Evolutionary conservation across 805 yeast species (phyloP), one percentile per base, ranked within the genome.

Genomic region (Clavispora asparagi): DNA sequence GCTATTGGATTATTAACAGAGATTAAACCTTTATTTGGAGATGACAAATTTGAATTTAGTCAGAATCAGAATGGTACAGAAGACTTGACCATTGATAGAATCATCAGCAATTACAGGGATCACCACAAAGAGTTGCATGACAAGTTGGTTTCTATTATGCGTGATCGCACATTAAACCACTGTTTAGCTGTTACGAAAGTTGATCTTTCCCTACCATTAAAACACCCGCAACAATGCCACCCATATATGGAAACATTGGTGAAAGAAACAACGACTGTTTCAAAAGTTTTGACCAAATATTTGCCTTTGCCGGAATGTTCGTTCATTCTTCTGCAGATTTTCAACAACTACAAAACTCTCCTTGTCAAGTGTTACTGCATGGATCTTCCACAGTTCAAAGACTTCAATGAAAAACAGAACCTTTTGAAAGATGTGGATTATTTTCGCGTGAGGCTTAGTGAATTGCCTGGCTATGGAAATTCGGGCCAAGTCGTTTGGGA

Each of bases 111-210:
- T 28, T 77, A 76, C 57, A 70, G 67, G 39, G 85, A 81, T 46
- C 92, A 85, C 53, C 82, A 82, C 47, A 71, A 68, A 43, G 87
- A 83, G 51, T 71, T 86, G 12, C 78, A 79, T 50, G 67, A 77
- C 38, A 85, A 85, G 58, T 69, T 86, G 39, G 78, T 85, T n/a
- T 73, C 83, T 2, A 76, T 85, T 14, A 85, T 85, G 91, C 70
- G 73, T 37, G 91, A 84, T 49, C 76, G 87, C 45, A 76, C 83
- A 1, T 54, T 64, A 1, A 65, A 62, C 32, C 85, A 82, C 56
- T 71, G 83, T 44, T 56, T 60, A n/a, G 67, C 76, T 4, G 68
- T 83, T 3, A 56, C 65, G 12, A 62, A 60, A 17, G 70, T 76
- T 10, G 73, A 83, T 53, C 81, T 84, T 81, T 65, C 79, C 2